A percentile compares a stretch with the other conserved stretches of the same genome.
Conservation (phyloP, 2,329 filamentous ascomycete species). For the Aureobasidium mangrovei region DNA sequence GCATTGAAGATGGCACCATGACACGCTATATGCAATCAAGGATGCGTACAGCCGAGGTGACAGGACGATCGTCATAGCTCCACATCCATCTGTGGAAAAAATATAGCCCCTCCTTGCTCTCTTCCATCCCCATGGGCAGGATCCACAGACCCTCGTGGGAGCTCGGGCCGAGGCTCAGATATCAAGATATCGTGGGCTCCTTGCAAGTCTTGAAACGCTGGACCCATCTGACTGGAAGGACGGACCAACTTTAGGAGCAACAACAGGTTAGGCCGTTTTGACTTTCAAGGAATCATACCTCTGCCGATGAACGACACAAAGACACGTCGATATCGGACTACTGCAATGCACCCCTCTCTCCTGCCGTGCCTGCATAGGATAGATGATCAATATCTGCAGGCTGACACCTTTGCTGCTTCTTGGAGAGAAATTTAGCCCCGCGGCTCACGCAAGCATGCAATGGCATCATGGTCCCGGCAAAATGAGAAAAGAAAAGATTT, state of each 20-base stretch:
- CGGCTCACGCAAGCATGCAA: not conserved
- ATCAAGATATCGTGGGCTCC: not conserved
- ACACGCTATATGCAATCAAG: not conserved
- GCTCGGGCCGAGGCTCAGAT: too few species aligned
- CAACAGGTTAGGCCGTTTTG: not conserved
- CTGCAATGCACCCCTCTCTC: constrained; percentile 9
- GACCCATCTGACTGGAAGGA: not conserved
- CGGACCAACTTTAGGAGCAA: not conserved
- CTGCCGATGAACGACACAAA: not conserved
- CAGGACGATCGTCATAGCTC: not conserved
- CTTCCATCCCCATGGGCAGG: constrained; percentile 3
- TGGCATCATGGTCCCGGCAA: constrained; percentile 7
- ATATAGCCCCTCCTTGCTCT: not conserved
- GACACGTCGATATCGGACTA: not conserved
- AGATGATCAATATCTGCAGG: constrained; percentile 10
- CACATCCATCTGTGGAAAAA: not conserved
- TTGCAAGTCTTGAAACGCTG: not conserved
- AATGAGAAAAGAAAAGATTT: not conserved
- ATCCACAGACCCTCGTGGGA: not conserved
- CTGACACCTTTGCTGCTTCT: constrained; percentile 3
- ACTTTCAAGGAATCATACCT: constrained; percentile 2
- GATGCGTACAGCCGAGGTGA: constrained; percentile 9
- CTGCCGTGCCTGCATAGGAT: constrained; percentile 9
- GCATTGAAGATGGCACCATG: not conserved
- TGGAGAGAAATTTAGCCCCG: constrained; percentile 1